phyloP scores from a whole-genome alignment of 148 eudicot species.

The Suaeda aralocaspica region DNA sequence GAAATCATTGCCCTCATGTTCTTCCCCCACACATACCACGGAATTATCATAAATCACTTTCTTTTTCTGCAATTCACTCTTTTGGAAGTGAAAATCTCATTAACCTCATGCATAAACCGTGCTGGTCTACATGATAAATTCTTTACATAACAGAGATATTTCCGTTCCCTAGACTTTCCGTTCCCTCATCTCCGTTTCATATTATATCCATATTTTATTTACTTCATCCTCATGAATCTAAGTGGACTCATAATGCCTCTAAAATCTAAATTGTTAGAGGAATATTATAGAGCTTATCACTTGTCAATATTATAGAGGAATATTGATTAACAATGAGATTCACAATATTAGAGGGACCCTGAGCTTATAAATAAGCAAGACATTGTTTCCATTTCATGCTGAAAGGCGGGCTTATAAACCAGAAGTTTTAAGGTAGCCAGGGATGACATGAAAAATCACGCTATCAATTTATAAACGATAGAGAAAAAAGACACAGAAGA shows the following conservation, averaged over 20 bases:
- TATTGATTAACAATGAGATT: background rate
- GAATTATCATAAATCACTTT: too few relatives aligned
- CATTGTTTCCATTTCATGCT: background rate
- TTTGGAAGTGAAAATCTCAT: background rate
- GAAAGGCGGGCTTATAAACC: background rate
- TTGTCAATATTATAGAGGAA: background rate
- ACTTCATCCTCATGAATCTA: background rate
- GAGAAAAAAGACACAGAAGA: background rate
- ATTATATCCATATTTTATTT: background rate
- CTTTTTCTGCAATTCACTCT: background rate
- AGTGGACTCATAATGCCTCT: background rate
- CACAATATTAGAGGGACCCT: background rate
- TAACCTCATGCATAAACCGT: background rate
- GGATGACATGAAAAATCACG: background rate
- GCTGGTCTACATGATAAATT: background rate
- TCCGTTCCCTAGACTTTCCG: too few relatives aligned
- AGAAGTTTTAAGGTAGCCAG: background rate
- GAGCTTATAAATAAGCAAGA: background rate
- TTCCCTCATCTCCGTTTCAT: background rate
- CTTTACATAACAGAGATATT: background rate
- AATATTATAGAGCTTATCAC: background rate
- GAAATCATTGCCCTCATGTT: too few relatives aligned
- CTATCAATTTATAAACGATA: background rate
- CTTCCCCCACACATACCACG: too few relatives aligned
- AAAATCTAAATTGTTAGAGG: too few relatives aligned